A percentile compares a stretch with the other conserved stretches of the same genome.
Conservation (phyloP, 2,329 filamentous ascomycete species). For the Magnaporthiopsis incrustans region DNA sequence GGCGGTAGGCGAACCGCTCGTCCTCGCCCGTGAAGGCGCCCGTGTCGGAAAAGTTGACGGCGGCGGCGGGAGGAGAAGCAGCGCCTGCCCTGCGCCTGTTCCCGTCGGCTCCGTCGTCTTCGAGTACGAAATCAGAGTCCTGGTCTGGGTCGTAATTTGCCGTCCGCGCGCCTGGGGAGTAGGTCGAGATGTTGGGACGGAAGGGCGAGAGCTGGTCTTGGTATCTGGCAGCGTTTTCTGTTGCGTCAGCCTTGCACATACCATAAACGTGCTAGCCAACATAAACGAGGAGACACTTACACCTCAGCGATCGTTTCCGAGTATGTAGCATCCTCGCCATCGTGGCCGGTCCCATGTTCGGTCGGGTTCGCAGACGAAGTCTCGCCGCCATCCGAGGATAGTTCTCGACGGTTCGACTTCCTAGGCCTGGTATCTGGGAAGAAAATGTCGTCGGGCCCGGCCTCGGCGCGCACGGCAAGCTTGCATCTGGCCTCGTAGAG, state of each 20-base stretch:
- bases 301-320: constrained; percentile 32
- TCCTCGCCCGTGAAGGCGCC: constrained; percentile 70
- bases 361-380: constrained; percentile 3
- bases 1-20: constrained; percentile 73
- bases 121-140: constrained; percentile 45
- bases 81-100: not conserved
- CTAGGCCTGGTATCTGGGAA: constrained; percentile 50
- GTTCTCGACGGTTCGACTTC: not conserved
- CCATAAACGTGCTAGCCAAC: not conserved
- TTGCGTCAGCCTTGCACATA: not conserved
- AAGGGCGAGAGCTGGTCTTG: constrained; percentile 72
- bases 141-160: constrained; percentile 47
- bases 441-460: constrained; percentile 66
- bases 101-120: constrained; percentile 12
- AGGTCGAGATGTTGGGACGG: constrained; percentile 67
- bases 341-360: constrained; percentile 6
- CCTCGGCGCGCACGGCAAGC: constrained; percentile 58
- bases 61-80: no score
- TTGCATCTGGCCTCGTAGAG: constrained; percentile 77
- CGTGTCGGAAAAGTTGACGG: constrained; percentile 59
- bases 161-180: constrained; percentile 34
- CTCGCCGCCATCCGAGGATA: not conserved
- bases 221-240: constrained; percentile 31
- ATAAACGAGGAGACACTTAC: not conserved
- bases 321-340: constrained; percentile 30